These are phyloP conservation scores for Aleurites moluccanus DNA, from an alignment of 441 rosid species.

Conservation along the genomic window DNA sequence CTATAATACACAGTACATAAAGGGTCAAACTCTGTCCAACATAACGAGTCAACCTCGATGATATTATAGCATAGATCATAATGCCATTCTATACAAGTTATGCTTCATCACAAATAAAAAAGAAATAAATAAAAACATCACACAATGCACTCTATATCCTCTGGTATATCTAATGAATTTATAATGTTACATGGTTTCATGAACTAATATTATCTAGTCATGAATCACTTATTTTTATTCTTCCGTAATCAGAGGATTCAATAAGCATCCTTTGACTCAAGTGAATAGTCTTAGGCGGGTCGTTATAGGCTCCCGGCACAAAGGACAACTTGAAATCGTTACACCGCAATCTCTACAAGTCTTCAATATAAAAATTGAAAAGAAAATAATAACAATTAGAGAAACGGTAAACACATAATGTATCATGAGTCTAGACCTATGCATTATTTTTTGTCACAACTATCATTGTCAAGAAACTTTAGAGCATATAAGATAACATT, in stretches of 20 bases:
- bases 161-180: background rate
- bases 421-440: background rate
- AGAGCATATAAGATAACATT: background rate
- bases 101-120: background rate
- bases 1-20: no score
- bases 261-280: slow-evolving; percentile 26
- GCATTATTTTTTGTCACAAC: background rate
- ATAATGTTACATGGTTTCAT: no score
- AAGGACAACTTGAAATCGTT: slow-evolving; percentile 55
- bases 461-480: background rate
- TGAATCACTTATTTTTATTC: background rate
- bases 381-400: background rate
- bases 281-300: slow-evolving; percentile 66
- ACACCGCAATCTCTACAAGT: slow-evolving; percentile 90
- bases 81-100: background rate
- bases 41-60: no score
- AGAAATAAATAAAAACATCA: no score
- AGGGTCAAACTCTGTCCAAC: no score
- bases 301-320: slow-evolving; percentile 71
- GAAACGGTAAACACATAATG: background rate
- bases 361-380: slow-evolving; percentile 34
- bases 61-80: no score
- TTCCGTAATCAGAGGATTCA: background rate
- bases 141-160: background rate
- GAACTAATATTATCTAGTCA: background rate